phyloP scores from a whole-genome alignment of 2,329 filamentous ascomycete species.

The Pseudogymnoascus sp. region DNA sequence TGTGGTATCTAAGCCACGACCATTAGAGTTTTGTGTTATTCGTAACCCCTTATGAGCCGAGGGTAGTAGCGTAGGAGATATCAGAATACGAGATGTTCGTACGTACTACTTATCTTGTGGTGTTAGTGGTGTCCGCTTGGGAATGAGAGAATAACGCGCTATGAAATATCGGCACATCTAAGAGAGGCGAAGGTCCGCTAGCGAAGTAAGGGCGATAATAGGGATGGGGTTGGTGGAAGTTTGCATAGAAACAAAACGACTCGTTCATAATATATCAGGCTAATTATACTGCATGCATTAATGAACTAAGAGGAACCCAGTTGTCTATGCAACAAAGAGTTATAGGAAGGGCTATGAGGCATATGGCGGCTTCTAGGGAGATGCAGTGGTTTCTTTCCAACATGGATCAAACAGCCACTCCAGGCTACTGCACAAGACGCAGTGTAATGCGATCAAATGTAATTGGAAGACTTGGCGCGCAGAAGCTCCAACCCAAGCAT shows the following conservation, averaged over 20 bases:
- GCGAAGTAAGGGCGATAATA: background rate
- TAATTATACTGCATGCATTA: background rate
- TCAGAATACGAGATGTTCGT: too few relatives aligned
- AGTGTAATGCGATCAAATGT: background rate
- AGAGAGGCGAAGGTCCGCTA: background rate
- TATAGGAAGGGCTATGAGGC: background rate
- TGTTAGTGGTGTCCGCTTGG: background rate
- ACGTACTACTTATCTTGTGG: background rate
- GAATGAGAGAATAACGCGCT: too few relatives aligned
- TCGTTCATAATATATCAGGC: background rate
- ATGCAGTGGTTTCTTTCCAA: background rate
- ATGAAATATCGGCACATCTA: background rate
- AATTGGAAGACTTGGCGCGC: too few relatives aligned
- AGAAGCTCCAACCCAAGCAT: background rate
- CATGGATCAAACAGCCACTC: background rate
- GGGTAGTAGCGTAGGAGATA: background rate
- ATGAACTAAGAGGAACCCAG: background rate
- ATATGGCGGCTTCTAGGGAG: background rate
- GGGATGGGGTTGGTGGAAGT: background rate
- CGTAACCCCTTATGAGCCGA: background rate
- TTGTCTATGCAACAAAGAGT: background rate
- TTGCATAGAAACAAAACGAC: background rate
- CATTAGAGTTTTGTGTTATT: background rate
- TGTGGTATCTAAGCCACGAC: background rate
- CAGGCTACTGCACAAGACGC: background rate